These are phyloP conservation scores for Pecoramyces ruminantium DNA, from an alignment of 192 early-diverging fungal genomes.

Conservation along the genomic window DNA sequence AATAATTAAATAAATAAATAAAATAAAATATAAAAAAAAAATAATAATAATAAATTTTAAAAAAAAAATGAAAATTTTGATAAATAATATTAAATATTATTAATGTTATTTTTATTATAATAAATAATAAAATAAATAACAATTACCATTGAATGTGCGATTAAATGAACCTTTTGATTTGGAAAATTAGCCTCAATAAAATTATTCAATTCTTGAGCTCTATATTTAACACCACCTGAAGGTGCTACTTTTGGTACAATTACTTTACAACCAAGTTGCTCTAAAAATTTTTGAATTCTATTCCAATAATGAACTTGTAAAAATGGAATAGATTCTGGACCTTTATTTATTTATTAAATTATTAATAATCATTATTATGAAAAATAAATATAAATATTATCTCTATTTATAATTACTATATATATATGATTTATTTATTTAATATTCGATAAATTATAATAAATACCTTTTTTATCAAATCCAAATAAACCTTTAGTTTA, in stretches of 20 bases:
- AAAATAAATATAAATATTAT: too few relatives aligned
- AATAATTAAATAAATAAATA: too few relatives aligned
- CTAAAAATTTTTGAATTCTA: slow-evolving; percentile 59
- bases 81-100: too few relatives aligned
- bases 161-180: slow-evolving; percentile 56
- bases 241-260: slow-evolving; percentile 52
- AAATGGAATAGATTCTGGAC: slow-evolving; percentile 52
- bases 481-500: slow-evolving; percentile 54
- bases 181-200: slow-evolving; percentile 34
- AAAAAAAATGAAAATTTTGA: too few relatives aligned
- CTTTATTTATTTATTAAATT: slow-evolving; percentile 11
- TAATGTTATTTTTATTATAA: too few relatives aligned
- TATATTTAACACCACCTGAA: slow-evolving; percentile 47
- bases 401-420: too few relatives aligned
- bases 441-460: too few relatives aligned
- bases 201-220: slow-evolving; percentile 58
- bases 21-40: too few relatives aligned
- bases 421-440: too few relatives aligned
- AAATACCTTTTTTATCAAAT: slow-evolving; percentile 49
- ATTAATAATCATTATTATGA: too few relatives aligned
- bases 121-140: too few relatives aligned
- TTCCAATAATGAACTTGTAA: slow-evolving; percentile 75
- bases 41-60: too few relatives aligned
- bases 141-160: slow-evolving; percentile 93
- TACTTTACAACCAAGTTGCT: slow-evolving; percentile 63